Base-by-base conservation (phyloP, 495 filamentous ascomycete species). In the Hypoxylon intermedium region DNA sequence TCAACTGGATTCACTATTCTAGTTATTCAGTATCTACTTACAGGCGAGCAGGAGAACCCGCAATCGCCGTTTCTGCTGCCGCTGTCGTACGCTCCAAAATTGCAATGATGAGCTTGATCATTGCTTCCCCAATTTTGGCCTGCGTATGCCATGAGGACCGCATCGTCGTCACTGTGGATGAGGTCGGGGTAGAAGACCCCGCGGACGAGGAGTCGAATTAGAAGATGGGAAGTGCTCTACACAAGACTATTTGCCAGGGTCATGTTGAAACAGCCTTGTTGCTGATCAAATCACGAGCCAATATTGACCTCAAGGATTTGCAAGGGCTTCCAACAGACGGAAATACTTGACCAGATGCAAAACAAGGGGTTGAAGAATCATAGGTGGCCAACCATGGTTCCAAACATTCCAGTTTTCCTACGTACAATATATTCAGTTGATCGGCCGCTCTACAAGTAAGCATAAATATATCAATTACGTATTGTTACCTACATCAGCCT, bases 361-460 rank as follows among this genome's bases (percentile, higher is more conserved):
- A 30, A 30, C 26, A 30, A 30, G 26, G 26, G 5, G 9, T 30
- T 30, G 26, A 30, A 9, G 26, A 30, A 9, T 30, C 26, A 4
- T 30, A 30, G 26, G 26, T 30, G 4, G 9, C 26, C 9, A 30
- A 30, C 9, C 5, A 30, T 30, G 4, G 26, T 9, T 30, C 26
- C 4, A 30, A 30, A 30, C 9, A 30, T 30, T 5, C 26, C 26
- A 30, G 26, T 30, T 30, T 30, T 30, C 26, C 26, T 30, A 9
- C 26, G 5, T 30, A 5, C 26, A 4, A 30, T 30, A 30, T 30
- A 30, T 9, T 9, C 9, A 30, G 26, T 30, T 30, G 26, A 30
- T 30, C 4, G 26, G 26, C 26, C 9, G 26, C 26, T 30, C 42
- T 28, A 65, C 54, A 43, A n/a, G n/a, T n/a, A n/a, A n/a, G n/a